These are phyloP conservation scores for Candolleomyces aberdarensis DNA, from an alignment of 768 basidiomycete genomes.

Conservation along the genomic window DNA sequence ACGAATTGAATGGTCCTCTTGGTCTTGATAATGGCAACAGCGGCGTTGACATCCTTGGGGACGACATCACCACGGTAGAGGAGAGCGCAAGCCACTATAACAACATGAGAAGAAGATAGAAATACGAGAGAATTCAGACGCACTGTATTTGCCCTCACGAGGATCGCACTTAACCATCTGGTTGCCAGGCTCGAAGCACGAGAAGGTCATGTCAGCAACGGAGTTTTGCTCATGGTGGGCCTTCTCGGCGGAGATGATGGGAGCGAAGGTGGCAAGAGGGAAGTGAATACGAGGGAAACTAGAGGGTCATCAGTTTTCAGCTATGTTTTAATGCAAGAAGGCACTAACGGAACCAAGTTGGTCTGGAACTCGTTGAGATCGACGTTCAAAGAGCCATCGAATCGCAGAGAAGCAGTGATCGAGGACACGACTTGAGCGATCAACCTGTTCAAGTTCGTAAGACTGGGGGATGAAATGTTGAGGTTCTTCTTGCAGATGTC, in stretches of 20 bases:
- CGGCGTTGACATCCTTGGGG: constrained; percentile 90
- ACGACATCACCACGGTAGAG: constrained; percentile 96
- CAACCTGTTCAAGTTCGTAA: constrained; percentile 90
- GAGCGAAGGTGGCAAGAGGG: constrained; percentile 94
- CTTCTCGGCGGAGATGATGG: constrained; percentile 91
- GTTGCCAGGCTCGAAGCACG: constrained; percentile 94
- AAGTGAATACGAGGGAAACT: constrained; percentile 98
- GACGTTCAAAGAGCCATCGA: constrained; percentile 96
- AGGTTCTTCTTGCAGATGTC: constrained; percentile 98
- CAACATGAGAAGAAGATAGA: constrained; percentile 1
- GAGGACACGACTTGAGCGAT: constrained; percentile 99
- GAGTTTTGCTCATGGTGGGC: constrained; percentile 96
- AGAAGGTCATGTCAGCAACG: constrained; percentile 96
- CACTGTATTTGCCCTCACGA: constrained; percentile 96
- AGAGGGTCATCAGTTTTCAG: constrained; percentile 6
- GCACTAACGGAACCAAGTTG: constrained; percentile 88
- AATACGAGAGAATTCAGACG: constrained; percentile 23
- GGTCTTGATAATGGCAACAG: constrained; percentile 92
- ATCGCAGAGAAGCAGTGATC: constrained; percentile 93
- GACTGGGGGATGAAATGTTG: constrained; percentile 78
- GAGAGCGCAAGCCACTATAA: constrained; percentile 81
- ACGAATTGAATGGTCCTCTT: constrained; percentile 98
- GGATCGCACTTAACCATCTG: constrained; percentile 97
- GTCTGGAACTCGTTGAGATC: constrained; percentile 99
- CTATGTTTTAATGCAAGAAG: not conserved